Conservation (phyloP, 331 rosid genomes). For the Malus hybrid region DNA sequence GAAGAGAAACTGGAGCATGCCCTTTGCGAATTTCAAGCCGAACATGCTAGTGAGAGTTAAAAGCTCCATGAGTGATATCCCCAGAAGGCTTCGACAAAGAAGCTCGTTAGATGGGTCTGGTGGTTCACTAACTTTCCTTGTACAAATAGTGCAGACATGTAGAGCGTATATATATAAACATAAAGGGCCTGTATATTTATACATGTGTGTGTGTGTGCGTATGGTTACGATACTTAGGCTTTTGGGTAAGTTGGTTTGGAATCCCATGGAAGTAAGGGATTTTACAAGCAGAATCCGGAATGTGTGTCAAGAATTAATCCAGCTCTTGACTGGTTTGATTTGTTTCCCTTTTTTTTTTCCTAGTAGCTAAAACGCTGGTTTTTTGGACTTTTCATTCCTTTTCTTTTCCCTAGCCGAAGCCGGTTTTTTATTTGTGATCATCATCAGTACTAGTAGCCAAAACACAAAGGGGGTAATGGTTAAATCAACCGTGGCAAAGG, state of each 20-base stretch:
- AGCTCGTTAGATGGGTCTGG: too few species aligned
- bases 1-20: background rate
- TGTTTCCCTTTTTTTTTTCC: background rate
- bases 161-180: background rate
- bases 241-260: background rate
- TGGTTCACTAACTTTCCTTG: too few species aligned
- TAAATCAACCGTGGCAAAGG: too few species aligned
- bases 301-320: background rate
- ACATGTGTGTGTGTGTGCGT: too few species aligned
- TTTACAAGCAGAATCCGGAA: background rate
- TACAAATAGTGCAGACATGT: background rate
- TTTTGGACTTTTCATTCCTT: background rate
- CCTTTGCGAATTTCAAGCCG: background rate
- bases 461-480: too few species aligned
- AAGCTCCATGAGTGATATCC: background rate
- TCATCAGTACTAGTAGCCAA: too few species aligned
- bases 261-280: background rate
- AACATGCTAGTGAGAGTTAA: background rate
- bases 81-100: background rate
- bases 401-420: background rate
- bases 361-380: background rate
- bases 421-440: too few species aligned
- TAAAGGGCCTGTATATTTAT: too few species aligned
- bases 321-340: background rate
- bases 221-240: too few species aligned